Evolutionary conservation across 352 stramenopile genomes (phyloP).

Genomic region (Phytophthora lateralis): DNA sequence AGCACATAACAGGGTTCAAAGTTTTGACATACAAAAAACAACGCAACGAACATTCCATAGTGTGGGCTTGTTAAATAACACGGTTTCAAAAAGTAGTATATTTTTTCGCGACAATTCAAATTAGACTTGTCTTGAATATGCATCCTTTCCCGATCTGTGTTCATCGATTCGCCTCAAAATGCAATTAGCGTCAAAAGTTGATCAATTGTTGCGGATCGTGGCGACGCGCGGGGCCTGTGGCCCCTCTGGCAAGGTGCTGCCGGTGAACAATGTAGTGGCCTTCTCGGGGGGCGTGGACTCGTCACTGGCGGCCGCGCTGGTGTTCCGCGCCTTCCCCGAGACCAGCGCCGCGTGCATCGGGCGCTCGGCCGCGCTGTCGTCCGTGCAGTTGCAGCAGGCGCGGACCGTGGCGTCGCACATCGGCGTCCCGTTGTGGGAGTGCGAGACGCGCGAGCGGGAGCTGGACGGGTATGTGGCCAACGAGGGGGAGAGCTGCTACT

Average conservation of each 20-base stretch:
- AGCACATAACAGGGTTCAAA: too few relatives aligned
- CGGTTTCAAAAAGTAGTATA: too few relatives aligned
- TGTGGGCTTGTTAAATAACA: too few relatives aligned
- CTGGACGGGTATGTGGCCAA: conserved; percentile 94
- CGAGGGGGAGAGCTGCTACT: conserved; percentile 94
- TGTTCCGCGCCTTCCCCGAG: conserved; percentile 82
- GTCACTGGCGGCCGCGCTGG: conserved; percentile 91
- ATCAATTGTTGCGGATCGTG: conserved; percentile 45
- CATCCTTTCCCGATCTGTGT: too few relatives aligned
- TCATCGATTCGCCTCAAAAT: too few relatives aligned
- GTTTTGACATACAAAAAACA: too few relatives aligned
- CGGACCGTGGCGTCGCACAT: conserved; percentile 87
- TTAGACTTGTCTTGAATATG: too few relatives aligned
- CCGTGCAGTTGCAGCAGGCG: conserved; percentile 88
- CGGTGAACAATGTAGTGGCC: conserved; percentile 81
- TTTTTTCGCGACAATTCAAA: too few relatives aligned
- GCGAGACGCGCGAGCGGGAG: conserved; percentile 82
- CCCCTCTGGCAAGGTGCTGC: background rate
- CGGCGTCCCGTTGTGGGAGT: conserved; percentile 89
- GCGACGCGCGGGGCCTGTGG: conserved; percentile 32
- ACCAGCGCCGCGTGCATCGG: conserved; percentile 92
- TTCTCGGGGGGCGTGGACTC: conserved; percentile 97
- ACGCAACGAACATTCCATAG: too few relatives aligned
- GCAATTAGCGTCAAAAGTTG: conserved; percentile 37
- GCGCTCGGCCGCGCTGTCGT: conserved; percentile 90